Evolutionary conservation across 2,329 filamentous ascomycete genomes (phyloP).

Genomic region (Venturia nashicola): DNA sequence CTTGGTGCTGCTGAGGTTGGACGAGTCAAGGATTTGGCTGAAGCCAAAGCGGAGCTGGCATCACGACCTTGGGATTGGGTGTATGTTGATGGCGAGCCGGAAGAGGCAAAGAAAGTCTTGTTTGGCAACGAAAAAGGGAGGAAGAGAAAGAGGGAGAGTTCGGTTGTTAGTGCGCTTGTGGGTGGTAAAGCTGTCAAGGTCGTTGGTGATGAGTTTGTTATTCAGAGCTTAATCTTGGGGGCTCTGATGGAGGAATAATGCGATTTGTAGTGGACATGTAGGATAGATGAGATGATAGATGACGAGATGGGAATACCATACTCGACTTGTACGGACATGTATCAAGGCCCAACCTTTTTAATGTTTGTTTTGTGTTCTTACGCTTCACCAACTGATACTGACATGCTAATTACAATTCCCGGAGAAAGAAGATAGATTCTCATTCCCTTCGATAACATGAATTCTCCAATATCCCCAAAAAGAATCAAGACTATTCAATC

Average conservation of each 20-base stretch:
- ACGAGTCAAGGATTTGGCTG: constrained; percentile 51
- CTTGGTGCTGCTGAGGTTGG: constrained; percentile 59
- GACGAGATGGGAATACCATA: neutral
- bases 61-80: constrained; percentile 56
- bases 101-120: constrained; percentile 40
- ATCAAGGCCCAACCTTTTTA: too few species aligned
- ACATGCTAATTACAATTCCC: too few species aligned
- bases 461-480: too few species aligned
- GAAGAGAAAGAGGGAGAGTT: constrained; percentile 14
- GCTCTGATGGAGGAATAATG: constrained; percentile 54
- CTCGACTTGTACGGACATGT: neutral
- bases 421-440: too few species aligned
- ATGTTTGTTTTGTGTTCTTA: too few species aligned
- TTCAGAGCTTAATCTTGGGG: constrained; percentile 85
- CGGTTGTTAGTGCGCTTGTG: constrained; percentile 22
- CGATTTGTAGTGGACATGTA: neutral
- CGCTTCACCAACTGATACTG: too few species aligned
- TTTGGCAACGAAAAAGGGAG: constrained; percentile 25
- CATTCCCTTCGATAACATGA: too few species aligned
- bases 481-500: too few species aligned
- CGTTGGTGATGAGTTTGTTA: constrained; percentile 73
- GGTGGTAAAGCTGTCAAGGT: constrained; percentile 46
- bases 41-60: constrained; percentile 50
- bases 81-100: constrained; percentile 58
- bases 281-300: constrained; percentile 16